phyloP scores from a whole-genome alignment of 768 basidiomycete genomes.

The Calocybe indica region DNA sequence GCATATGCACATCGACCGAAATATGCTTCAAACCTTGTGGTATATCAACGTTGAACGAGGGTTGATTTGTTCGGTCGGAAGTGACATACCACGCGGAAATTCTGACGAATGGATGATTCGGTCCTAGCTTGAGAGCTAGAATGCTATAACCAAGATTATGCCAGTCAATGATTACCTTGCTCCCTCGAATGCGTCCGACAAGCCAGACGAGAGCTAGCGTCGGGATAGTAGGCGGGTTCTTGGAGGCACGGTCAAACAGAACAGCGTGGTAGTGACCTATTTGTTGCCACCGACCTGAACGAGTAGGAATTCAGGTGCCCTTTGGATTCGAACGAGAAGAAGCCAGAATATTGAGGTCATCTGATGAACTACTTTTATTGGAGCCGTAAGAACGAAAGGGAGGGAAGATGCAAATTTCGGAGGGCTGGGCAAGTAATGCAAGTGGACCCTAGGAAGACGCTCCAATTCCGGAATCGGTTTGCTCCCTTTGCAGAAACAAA shows the following conservation, averaged over 20 bases:
- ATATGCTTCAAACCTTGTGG: conserved; percentile 67
- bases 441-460: conserved; percentile 54
- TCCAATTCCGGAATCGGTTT: conserved; percentile 70
- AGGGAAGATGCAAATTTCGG: conserved; percentile 45
- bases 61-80: not conserved
- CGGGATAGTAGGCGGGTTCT: conserved; percentile 98
- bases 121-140: conserved; percentile 75
- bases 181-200: conserved; percentile 58
- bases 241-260: not conserved
- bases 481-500: conserved; percentile 47
- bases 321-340: conserved; percentile 52
- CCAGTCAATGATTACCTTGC: conserved; percentile 96
- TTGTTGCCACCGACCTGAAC: conserved; percentile 64
- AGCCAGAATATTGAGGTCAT: conserved; percentile 53
- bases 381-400: conserved; percentile 71
- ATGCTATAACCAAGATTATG: conserved; percentile 97
- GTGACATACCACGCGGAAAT: conserved; percentile 65
- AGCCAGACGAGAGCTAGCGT: conserved; percentile 84
- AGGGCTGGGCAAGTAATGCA: conserved; percentile 63
- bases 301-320: conserved; percentile 79
- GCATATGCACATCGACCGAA: conserved; percentile 83
- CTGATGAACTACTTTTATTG: conserved; percentile 76
- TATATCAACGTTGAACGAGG: not conserved
- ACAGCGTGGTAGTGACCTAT: conserved; percentile 2
- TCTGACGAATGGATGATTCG: conserved; percentile 59